Evolutionary conservation across 257 asterid genomes (phyloP).

Genomic region (Schizonepeta tenuifolia): DNA sequence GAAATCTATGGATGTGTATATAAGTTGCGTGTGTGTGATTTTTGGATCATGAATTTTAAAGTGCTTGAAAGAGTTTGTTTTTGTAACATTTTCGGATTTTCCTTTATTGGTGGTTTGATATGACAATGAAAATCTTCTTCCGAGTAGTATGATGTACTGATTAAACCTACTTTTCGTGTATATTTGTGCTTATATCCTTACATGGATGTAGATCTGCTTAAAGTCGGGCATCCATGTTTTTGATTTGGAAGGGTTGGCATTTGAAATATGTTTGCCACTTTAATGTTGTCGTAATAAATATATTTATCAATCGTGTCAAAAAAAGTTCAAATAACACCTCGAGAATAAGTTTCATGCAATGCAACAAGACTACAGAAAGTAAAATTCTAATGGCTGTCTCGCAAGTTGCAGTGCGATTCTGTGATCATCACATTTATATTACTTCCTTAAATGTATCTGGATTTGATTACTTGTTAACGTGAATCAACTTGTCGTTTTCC

Average conservation of each 20-base stretch:
- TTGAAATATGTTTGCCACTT: slow-evolving; percentile 12
- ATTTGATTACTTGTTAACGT: slow-evolving; percentile 17
- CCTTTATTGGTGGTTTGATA: slow-evolving; percentile 2
- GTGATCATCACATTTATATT: neutral
- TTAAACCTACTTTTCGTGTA: slow-evolving; percentile 11
- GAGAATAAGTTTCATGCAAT: neutral
- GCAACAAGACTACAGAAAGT: neutral
- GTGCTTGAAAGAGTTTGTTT: slow-evolving; percentile 19
- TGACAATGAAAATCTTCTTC: neutral
- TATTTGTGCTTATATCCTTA: neutral
- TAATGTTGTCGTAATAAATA: neutral
- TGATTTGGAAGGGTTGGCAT: neutral
- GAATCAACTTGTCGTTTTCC: slow-evolving; percentile 13
- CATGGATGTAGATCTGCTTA: slow-evolving; percentile 22
- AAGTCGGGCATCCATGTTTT: neutral
- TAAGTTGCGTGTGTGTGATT: neutral
- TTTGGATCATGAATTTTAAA: slow-evolving; percentile 23
- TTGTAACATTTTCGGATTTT: no score
- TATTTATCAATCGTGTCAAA: neutral
- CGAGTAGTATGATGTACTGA: neutral
- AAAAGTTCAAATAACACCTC: neutral
- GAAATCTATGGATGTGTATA: neutral
- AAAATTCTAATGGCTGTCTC: neutral
- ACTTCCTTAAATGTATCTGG: neutral
- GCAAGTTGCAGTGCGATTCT: neutral